Evolutionary conservation across 2,329 filamentous ascomycete genomes (phyloP).

Genomic region (Parastagonospora nodorum): DNA sequence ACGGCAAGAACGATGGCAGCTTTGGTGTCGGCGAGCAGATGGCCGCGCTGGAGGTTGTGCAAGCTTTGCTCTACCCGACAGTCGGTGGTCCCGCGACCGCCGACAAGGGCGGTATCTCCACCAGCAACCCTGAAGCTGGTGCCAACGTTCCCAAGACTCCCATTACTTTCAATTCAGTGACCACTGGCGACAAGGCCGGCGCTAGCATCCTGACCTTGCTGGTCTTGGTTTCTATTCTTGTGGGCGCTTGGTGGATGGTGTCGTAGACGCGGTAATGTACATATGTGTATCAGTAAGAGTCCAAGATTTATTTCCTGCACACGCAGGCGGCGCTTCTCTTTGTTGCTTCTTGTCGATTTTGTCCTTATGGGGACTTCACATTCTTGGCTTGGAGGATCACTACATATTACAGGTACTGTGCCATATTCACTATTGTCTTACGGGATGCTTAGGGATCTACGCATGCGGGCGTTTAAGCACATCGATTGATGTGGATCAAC

Average conservation of each 20-base stretch:
- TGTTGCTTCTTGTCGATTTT: neutral
- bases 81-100: conserved; percentile 51
- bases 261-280: conserved; percentile 25
- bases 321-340: neutral
- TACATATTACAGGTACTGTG: neutral
- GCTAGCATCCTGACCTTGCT: conserved; percentile 69
- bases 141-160: conserved; percentile 35
- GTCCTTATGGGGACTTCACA: neutral
- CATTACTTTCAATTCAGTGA: conserved; percentile 48
- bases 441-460: neutral
- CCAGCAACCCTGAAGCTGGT: conserved; percentile 53
- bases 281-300: conserved; percentile 6
- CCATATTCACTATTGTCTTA: neutral
- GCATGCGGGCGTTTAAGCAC: conserved; percentile 4
- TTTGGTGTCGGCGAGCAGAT: conserved; percentile 65
- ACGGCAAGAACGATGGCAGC: conserved; percentile 52
- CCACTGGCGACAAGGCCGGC: conserved; percentile 68
- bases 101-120: conserved; percentile 57
- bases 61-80: conserved; percentile 49
- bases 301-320: neutral
- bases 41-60: conserved; percentile 61
- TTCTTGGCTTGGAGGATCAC: neutral
- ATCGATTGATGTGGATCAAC: conserved; percentile 4
- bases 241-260: conserved; percentile 62
- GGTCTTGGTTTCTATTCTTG: conserved; percentile 60